Base-by-base conservation (phyloP, 1,284 basidiomycete genomes). In the Pterula multifida region DNA sequence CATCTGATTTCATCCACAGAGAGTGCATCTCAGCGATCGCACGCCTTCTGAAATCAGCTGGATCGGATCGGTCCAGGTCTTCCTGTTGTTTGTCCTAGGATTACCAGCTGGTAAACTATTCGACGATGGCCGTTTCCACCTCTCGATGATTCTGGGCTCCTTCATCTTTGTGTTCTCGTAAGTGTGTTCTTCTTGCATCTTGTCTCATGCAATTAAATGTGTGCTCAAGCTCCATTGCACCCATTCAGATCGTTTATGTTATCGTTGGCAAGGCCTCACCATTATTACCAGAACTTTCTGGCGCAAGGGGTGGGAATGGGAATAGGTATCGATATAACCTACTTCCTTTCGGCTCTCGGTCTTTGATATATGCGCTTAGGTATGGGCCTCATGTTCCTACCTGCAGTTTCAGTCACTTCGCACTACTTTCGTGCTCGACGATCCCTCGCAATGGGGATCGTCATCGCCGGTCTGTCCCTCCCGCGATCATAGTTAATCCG, bases 271-370 rank as follows among this genome's bases (percentile, higher is more conserved):
- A 58, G 63, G 51, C 63, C 60, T 6, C 59, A 65, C 32, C 60
- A 61, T 36, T 65, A 64, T 50, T 65, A 65, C 36, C 63, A 71
- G 55, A 61, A 62, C 17, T 67, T 73, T 52, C 65, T 69, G 22
- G 64, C 67, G 3, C 72, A 74, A 58, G 70, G 70, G 2, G 57
- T 76, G 6, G 70, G 68, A 2, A 68, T 71, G 57, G 74, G 73
- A 1, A 62, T 22, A 42, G 39, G 39, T 42, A 22, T 6, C 28
- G 28, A 6, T 15, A 32, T 32, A 6, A n/a, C 28, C 6, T 32
- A 22, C 39, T 17, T 17, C 21, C 39, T 35, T n/a, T 42, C 13
- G 17, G 21, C 39, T 19, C 39, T n/a, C 19, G 9, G 9, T 42
- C 9, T 19, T 17, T 9, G 4, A 42, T 9, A 42, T 22, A 22